phyloP scores from a whole-genome alignment of 208 protist genomes.

The Trypanosoma platydactyli region DNA sequence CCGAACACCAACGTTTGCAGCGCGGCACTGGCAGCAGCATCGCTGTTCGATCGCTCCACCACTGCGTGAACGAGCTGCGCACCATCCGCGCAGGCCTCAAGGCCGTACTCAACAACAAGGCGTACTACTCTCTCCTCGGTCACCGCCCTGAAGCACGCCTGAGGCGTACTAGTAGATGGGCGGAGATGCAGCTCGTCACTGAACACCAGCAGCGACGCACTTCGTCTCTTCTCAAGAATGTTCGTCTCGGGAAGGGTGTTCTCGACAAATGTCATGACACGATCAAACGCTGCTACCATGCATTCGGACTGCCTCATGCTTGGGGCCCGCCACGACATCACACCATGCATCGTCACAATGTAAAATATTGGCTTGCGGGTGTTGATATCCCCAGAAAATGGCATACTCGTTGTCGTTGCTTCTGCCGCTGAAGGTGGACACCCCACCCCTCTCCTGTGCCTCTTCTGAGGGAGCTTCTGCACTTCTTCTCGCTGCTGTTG shows the following conservation, averaged over 20 bases:
- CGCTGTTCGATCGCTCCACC: constrained; percentile 62
- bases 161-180: constrained; percentile 8
- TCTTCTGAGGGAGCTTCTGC: not conserved
- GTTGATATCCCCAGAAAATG: not conserved
- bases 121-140: constrained; percentile 42
- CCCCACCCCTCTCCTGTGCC: not conserved
- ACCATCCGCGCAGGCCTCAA: constrained; percentile 73
- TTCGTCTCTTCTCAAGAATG: constrained; percentile 58
- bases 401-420: not conserved
- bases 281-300: constrained; percentile 56
- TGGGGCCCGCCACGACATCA: constrained; percentile 79
- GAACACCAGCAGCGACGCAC: constrained; percentile 60
- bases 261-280: constrained; percentile 58
- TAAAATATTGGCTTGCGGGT: constrained; percentile 36
- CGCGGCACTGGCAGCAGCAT: constrained; percentile 60
- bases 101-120: constrained; percentile 73
- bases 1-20: constrained; percentile 70
- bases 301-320: constrained; percentile 59
- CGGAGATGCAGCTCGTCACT: constrained; percentile 72
- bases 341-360: constrained; percentile 73
- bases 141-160: constrained; percentile 26
- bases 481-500: not conserved
- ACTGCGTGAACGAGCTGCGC: constrained; percentile 58
- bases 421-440: not conserved
- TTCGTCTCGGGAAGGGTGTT: constrained; percentile 58